Conservation (phyloP, 352 stramenopile species). For the Phytophthora niederhauseri region DNA sequence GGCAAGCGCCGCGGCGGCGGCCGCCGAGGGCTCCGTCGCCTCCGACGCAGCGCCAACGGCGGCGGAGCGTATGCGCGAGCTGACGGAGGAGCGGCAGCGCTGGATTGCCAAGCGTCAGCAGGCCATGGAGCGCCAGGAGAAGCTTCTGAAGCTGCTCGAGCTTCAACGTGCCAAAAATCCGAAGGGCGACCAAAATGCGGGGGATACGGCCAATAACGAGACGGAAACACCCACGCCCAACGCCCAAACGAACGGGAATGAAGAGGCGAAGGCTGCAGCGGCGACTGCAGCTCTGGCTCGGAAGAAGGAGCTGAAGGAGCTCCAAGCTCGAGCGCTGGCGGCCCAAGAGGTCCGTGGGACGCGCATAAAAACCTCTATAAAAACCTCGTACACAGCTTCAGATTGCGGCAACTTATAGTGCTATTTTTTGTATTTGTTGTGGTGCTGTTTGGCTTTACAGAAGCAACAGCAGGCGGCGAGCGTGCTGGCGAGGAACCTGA, state of each 20-base stretch:
- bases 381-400: background rate
- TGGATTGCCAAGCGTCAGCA: slow-evolving; percentile 40
- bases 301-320: slow-evolving; percentile 47
- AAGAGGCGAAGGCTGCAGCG: background rate
- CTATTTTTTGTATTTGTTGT: background rate
- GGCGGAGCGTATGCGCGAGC: slow-evolving; percentile 25
- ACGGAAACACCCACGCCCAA: background rate
- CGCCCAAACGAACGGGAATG: background rate
- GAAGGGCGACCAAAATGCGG: slow-evolving; percentile 10
- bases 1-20: slow-evolving; percentile 9
- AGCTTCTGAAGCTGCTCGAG: slow-evolving; percentile 38
- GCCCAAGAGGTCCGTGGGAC: slow-evolving; percentile 37
- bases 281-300: slow-evolving; percentile 4
- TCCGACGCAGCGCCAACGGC: slow-evolving; percentile 15
- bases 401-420: background rate
- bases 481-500: slow-evolving; percentile 36
- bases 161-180: slow-evolving; percentile 20
- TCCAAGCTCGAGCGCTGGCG: slow-evolving; percentile 35
- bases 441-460: slow-evolving; percentile 15
- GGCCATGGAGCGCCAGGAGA: slow-evolving; percentile 30
- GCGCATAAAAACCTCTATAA: too few relatives aligned
- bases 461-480: slow-evolving; percentile 36
- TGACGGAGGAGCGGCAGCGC: slow-evolving; percentile 15
- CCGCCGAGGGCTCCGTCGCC: slow-evolving; percentile 9
- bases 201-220: slow-evolving; percentile 12